phyloP scores from a whole-genome alignment of 2,329 filamentous ascomycete genomes.

The Chaetomiaceae sp. region DNA sequence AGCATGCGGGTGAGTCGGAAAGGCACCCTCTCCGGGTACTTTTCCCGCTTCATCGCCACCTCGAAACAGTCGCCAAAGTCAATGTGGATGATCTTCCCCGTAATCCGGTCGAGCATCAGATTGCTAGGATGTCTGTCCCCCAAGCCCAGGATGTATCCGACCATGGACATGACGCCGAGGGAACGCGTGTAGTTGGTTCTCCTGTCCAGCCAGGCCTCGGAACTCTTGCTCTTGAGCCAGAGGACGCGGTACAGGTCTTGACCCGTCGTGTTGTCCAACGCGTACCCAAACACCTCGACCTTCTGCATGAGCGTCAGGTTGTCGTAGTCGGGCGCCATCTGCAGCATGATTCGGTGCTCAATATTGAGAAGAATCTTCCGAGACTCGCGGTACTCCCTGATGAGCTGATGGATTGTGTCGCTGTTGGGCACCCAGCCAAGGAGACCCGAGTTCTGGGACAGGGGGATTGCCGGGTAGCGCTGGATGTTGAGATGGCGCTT shows the following conservation, averaged over 20 bases:
- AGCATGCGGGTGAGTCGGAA: slow-evolving; percentile 98
- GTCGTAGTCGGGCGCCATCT: slow-evolving; percentile 99
- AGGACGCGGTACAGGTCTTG: slow-evolving; percentile 97
- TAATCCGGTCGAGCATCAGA: slow-evolving; percentile 91
- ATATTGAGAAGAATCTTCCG: slow-evolving; percentile 98
- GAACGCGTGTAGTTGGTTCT: slow-evolving; percentile 99
- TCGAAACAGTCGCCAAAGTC: slow-evolving; percentile 99
- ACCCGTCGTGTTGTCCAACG: slow-evolving; percentile 96
- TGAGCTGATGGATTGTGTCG: slow-evolving; percentile 93
- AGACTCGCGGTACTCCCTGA: slow-evolving; percentile 94
- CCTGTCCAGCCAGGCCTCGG: slow-evolving; percentile 94
- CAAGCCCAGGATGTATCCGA: slow-evolving; percentile 96
- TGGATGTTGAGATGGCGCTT: slow-evolving; percentile 97
- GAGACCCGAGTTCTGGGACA: slow-evolving; percentile 93
- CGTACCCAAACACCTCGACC: slow-evolving; percentile 98
- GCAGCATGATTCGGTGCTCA: slow-evolving; percentile 98
- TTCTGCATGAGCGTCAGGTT: slow-evolving; percentile 99
- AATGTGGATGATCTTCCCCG: slow-evolving; percentile 96
- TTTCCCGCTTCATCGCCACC: slow-evolving; percentile 98
- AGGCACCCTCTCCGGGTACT: slow-evolving; percentile 94
- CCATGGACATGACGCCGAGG: slow-evolving; percentile 99
- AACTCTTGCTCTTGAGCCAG: slow-evolving; percentile 98
- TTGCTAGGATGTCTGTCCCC: slow-evolving; percentile 98
- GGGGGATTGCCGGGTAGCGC: slow-evolving; percentile 89
- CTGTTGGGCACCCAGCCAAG: slow-evolving; percentile 97